Base-by-base conservation (phyloP, 805 yeast species). In the Priceomyces melissophilus region DNA sequence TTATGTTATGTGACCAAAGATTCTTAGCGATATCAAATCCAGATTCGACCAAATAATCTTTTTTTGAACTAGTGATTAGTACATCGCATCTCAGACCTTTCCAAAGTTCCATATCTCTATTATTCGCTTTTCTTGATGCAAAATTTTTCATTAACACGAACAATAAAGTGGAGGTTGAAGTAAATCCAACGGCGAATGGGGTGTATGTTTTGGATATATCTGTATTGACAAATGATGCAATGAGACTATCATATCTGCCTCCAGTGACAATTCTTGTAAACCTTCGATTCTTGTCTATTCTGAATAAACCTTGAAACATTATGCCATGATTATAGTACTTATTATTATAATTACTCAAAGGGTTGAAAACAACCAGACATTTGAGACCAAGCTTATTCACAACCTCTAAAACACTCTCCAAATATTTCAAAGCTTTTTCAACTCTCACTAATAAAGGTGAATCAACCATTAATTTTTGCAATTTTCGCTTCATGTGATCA, bases 221-320 rank as follows among this genome's bases (percentile, higher is more conserved):
- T 27, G 54, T 61, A 37, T 86, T 80, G 0, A 91, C 77, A 44
- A 88, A 73, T 12, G 81, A 72, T 2, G 78, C 68, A 10, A 89
- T 77, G 48, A 93, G 69, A 14, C 71, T 68, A 53, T 91, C 98
- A 56, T 89, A 93, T 41, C 99, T 70, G 2, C 99, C 99, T 34
- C 99, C 99, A 0, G 93, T 91, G 11, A 93, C 93, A 31, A 93
- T 67, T 31, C 73, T 47, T 0, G 67, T 47, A 26, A 83, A 70
- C 4, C 68, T 67, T 52, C 57, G 58, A 46, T 55, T 71, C 46
- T 52, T 73, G 51, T 72, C 80, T 3, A 80, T 82, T 40, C 87
- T 84, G 47, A 80, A 76, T 1, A 88, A 76, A 0, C 86, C 87
- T 50, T 88, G 95, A 57, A 91, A 93, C 95, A 93, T 88, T 2